These are phyloP conservation scores for Lolium rigidum DNA, from an alignment of 176 grass and related monocot genomes.

Conservation along the genomic window DNA sequence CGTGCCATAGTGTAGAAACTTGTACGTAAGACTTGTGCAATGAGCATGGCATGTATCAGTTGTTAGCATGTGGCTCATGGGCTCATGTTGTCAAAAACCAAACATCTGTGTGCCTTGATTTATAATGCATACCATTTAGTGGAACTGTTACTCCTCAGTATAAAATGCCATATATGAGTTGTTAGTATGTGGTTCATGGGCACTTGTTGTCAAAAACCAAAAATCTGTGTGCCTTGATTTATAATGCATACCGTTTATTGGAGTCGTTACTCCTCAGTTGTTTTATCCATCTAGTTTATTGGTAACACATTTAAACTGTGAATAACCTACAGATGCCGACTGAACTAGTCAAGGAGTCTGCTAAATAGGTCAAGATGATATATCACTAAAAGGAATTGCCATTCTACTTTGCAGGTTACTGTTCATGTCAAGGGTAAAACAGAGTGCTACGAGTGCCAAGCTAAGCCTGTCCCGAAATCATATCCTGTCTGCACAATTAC, in stretches of 20 bases:
- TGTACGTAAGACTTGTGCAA: background rate
- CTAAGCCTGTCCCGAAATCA: conserved; percentile 89
- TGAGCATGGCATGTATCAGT: background rate
- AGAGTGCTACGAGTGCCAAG: conserved; percentile 97
- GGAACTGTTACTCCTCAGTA: background rate
- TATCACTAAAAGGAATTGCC: conserved; percentile 22
- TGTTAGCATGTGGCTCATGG: background rate
- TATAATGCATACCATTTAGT: background rate
- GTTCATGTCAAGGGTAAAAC: conserved; percentile 98
- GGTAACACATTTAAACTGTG: background rate
- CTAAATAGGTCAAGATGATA: conserved; percentile 17
- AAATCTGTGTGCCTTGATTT: conserved; percentile 3
- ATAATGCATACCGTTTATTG: background rate
- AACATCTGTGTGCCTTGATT: conserved; percentile 10
- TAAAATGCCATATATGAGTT: background rate
- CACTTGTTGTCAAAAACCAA: background rate
- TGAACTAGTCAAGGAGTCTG: background rate
- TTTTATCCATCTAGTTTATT: background rate
- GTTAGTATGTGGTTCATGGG: background rate
- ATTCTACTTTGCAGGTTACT: conserved; percentile 75
- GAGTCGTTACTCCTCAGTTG: too few relatives aligned
- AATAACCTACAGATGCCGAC: background rate
- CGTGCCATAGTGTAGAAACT: background rate
- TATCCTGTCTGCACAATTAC: conserved; percentile 99
- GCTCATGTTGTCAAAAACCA: background rate